Percentiles rank a stretch among this genome's conserved stretches.
Conservation (phyloP, 768 basidiomycete species). For the Saitozyma podzolica region DNA sequence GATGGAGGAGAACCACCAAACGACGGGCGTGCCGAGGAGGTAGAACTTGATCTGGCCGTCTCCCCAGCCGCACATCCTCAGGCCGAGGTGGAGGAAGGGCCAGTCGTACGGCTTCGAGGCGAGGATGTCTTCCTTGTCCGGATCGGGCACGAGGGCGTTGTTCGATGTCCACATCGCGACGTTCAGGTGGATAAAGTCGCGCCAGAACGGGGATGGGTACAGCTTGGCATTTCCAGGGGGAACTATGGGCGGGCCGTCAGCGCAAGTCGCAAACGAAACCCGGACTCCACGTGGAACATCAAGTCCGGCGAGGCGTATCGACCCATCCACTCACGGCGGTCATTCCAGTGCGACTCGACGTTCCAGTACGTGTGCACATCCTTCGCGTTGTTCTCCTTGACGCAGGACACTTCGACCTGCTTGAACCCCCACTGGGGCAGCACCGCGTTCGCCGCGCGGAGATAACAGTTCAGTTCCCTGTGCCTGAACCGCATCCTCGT, state of each 20-base stretch:
- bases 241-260: slow-evolving; percentile 58
- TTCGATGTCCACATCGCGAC: slow-evolving; percentile 99
- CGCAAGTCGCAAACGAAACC: background rate
- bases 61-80: slow-evolving; percentile 98
- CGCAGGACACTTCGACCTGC: slow-evolving; percentile 93
- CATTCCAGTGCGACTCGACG: slow-evolving; percentile 96
- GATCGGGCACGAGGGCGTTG: slow-evolving; percentile 94
- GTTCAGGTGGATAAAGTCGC: slow-evolving; percentile 98
- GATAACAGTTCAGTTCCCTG: slow-evolving; percentile 73
- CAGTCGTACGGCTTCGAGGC: slow-evolving; percentile 90
- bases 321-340: slow-evolving; percentile 66
- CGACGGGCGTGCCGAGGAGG: slow-evolving; percentile 83
- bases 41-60: slow-evolving; percentile 87
- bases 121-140: slow-evolving; percentile 97
- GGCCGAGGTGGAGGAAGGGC: slow-evolving; percentile 83
- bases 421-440: slow-evolving; percentile 99
- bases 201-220: slow-evolving; percentile 87
- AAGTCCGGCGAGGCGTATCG: background rate
- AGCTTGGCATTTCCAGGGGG: slow-evolving; percentile 77
- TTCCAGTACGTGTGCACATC: slow-evolving; percentile 96
- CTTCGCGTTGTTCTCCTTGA: slow-evolving; percentile 75
- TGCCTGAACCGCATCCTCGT: slow-evolving; percentile 86
- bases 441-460: slow-evolving; percentile 81
- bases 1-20: slow-evolving; percentile 80
- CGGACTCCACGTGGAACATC: too few species aligned